Evolutionary conservation across 1,284 basidiomycete species (phyloP).

Genomic region (Tetrapyrgos nigripes): DNA sequence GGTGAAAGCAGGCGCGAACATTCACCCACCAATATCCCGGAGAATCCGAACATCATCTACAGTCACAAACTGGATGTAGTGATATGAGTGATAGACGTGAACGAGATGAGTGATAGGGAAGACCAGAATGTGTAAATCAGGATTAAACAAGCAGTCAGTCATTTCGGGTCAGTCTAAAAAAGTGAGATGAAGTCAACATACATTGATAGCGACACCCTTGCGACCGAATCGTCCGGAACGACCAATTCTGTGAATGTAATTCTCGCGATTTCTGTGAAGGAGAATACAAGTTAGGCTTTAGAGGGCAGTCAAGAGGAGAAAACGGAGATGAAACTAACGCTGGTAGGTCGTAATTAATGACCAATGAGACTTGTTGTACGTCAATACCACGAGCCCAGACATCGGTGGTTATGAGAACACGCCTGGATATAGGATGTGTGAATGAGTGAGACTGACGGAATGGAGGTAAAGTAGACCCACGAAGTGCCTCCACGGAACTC

Average conservation of each 20-base stretch:
- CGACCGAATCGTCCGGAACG: slow-evolving; percentile 94
- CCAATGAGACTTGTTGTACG: slow-evolving; percentile 97
- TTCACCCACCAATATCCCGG: slow-evolving; percentile 82
- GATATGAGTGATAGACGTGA: not conserved
- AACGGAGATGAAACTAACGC: slow-evolving; percentile 59
- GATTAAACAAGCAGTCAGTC: not conserved
- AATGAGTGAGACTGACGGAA: slow-evolving; percentile 4
- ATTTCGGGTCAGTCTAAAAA: not conserved
- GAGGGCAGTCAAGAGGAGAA: not conserved
- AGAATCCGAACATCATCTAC: slow-evolving; percentile 90
- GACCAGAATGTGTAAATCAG: slow-evolving; percentile 18
- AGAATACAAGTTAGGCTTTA: slow-evolving; percentile 22
- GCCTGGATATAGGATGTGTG: slow-evolving; percentile 51
- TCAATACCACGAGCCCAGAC: slow-evolving; percentile 99
- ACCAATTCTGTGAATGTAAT: slow-evolving; percentile 98
- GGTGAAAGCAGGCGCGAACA: not conserved
- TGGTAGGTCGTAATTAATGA: slow-evolving; percentile 98
- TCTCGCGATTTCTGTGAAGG: slow-evolving; percentile 86
- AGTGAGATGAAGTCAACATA: slow-evolving; percentile 41
- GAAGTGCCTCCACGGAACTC: slow-evolving; percentile 97
- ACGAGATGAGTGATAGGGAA: not conserved
- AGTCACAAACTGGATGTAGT: slow-evolving; percentile 77
- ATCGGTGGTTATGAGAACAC: slow-evolving; percentile 96
- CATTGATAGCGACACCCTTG: slow-evolving; percentile 93
- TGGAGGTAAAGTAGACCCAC: slow-evolving; percentile 50